These are phyloP conservation scores for Lonicera japonica DNA, from an alignment of 129 eudicot genomes.

Conservation along the genomic window DNA sequence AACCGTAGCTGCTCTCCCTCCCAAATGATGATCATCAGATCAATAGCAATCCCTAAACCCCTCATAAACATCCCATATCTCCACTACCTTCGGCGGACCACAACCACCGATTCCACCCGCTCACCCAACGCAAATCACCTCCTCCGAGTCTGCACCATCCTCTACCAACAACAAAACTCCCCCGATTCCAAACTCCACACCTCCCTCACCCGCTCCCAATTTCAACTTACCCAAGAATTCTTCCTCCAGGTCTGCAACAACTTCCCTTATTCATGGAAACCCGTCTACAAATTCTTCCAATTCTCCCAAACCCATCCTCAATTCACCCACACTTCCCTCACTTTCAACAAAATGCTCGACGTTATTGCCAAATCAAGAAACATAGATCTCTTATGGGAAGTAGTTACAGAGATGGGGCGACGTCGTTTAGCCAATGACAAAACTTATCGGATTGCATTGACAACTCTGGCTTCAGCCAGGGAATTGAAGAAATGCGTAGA, in stretches of 20 bases:
- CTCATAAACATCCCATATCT: constrained; percentile 16
- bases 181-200: constrained; percentile 47
- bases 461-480: constrained; percentile 60
- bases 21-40: constrained; percentile 14
- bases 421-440: constrained; percentile 36
- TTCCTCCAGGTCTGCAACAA: constrained; percentile 86
- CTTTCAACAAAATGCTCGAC: constrained; percentile 73
- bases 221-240: constrained; percentile 74
- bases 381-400: constrained; percentile 66
- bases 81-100: constrained; percentile 17
- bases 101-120: neutral
- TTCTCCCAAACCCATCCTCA: constrained; percentile 38
- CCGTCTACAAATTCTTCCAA: constrained; percentile 58
- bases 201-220: constrained; percentile 31
- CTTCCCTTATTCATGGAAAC: constrained; percentile 77
- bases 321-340: constrained; percentile 58
- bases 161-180: constrained; percentile 74
- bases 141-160: constrained; percentile 63
- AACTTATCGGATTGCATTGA: constrained; percentile 48
- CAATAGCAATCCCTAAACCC: constrained; percentile 9
- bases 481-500: constrained; percentile 81
- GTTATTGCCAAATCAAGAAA: constrained; percentile 69
- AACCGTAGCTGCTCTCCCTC: neutral
- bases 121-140: constrained; percentile 45
- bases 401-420: constrained; percentile 32